Evolutionary conservation across 345 rosid species (phyloP).

Genomic region (Hypericum androsaemum): DNA sequence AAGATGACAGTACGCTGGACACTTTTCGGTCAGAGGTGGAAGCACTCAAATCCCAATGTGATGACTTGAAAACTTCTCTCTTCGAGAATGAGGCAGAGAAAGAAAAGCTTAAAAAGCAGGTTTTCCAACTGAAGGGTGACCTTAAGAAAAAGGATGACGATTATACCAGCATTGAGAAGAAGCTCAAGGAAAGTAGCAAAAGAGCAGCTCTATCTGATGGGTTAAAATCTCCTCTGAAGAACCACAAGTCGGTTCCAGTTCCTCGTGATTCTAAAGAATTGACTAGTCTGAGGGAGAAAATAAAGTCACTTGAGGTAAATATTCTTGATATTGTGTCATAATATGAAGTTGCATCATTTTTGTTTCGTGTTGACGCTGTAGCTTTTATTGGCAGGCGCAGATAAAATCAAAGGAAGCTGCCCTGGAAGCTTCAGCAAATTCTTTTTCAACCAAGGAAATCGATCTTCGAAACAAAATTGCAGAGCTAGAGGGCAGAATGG

Average conservation of each 20-base stretch:
- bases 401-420: slow-evolving; percentile 52
- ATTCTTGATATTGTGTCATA: background rate
- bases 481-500: slow-evolving; percentile 46
- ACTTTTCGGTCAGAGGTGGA: slow-evolving; percentile 40
- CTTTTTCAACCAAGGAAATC: slow-evolving; percentile 51
- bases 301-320: slow-evolving; percentile 60
- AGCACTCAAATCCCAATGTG: slow-evolving; percentile 29
- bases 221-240: slow-evolving; percentile 29
- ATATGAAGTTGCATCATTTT: background rate
- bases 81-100: slow-evolving; percentile 48
- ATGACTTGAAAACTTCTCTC: slow-evolving; percentile 39
- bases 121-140: slow-evolving; percentile 44
- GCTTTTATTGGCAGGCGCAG: slow-evolving; percentile 38
- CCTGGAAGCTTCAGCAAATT: slow-evolving; percentile 40
- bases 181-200: slow-evolving; percentile 30
- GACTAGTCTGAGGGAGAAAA: slow-evolving; percentile 45
- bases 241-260: slow-evolving; percentile 33
- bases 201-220: slow-evolving; percentile 26
- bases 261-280: slow-evolving; percentile 43
- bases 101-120: slow-evolving; percentile 54
- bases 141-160: slow-evolving; percentile 59
- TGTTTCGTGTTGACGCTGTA: slow-evolving; percentile 1
- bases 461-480: slow-evolving; percentile 40
- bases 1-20: slow-evolving; percentile 30
- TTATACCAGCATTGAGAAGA: slow-evolving; percentile 39